phyloP scores from a whole-genome alignment of 2,329 filamentous ascomycete species.

The Daldinia sp. region DNA sequence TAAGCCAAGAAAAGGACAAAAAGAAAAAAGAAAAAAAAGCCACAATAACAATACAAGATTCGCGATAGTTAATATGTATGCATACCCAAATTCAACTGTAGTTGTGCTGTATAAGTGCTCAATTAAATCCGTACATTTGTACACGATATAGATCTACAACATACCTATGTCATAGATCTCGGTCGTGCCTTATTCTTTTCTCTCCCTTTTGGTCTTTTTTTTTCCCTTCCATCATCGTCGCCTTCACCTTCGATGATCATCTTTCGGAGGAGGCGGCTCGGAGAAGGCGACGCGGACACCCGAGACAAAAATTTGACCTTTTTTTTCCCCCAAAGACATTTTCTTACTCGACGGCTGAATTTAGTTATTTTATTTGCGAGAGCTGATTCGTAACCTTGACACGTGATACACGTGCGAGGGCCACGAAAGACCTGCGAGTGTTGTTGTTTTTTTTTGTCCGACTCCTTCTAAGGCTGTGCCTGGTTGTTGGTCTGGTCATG shows the following conservation, averaged over 20 bases:
- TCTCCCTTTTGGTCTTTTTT: background rate
- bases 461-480: constrained; percentile 3
- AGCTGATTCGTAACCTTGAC: constrained; percentile 17
- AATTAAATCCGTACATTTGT: no score
- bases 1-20: constrained; percentile 8
- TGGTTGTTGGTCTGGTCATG: no score
- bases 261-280: constrained; percentile 14
- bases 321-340: background rate
- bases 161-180: constrained; percentile 13
- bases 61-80: no score
- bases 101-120: no score
- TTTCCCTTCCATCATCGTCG: background rate
- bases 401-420: constrained; percentile 27
- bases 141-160: constrained; percentile 17
- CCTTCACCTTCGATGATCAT: background rate
- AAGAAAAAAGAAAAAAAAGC: no score
- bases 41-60: no score
- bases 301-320: constrained; percentile 29
- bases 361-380: background rate
- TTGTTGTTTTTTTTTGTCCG: no score
- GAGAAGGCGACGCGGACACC: constrained; percentile 24
- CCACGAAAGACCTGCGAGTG: no score
- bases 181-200: background rate
- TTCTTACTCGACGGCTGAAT: constrained; percentile 5
- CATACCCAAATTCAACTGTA: no score